Conservation (phyloP, 2,329 filamentous ascomycete genomes). For the Pseudonectria foliicola region DNA sequence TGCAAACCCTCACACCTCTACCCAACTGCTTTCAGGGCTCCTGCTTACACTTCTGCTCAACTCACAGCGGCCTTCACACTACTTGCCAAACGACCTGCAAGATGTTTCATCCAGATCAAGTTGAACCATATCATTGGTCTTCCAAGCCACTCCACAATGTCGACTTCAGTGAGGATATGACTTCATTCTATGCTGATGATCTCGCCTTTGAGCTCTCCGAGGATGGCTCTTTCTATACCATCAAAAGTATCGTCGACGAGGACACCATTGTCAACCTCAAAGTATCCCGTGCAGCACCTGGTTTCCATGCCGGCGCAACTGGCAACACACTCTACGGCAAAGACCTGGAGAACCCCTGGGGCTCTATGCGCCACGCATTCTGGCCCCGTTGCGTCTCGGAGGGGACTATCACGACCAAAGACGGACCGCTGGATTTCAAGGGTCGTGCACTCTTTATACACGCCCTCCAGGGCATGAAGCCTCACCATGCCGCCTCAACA, state of each 20-base stretch:
- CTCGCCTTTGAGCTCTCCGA: constrained; percentile 79
- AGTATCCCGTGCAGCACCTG: constrained; percentile 67
- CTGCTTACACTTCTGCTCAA: too few relatives aligned
- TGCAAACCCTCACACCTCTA: constrained; percentile 40
- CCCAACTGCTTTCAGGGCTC: too few relatives aligned
- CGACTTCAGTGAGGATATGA: constrained; percentile 78
- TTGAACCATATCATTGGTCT: constrained; percentile 75
- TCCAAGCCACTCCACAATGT: constrained; percentile 71
- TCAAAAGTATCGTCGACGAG: constrained; percentile 85
- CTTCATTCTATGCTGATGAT: constrained; percentile 78
- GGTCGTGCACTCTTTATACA: constrained; percentile 75
- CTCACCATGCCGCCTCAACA: constrained; percentile 82
- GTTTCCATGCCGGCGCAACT: constrained; percentile 77
- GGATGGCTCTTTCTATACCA: constrained; percentile 72
- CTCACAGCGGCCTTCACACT: too few relatives aligned
- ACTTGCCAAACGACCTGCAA: constrained; percentile 77
- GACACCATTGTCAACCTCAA: constrained; percentile 79
- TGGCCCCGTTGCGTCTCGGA: constrained; percentile 83
- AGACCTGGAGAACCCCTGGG: constrained; percentile 81
- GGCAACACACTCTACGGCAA: constrained; percentile 83
- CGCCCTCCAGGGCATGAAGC: constrained; percentile 97
- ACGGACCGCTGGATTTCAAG: constrained; percentile 73
- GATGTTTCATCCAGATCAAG: constrained; percentile 96
- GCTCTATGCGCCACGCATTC: constrained; percentile 83
- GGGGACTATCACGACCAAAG: constrained; percentile 76